Evolutionary conservation across 2,329 filamentous ascomycete species (phyloP), one percentile per base, ranked within the genome.

Genomic region (Stemphylium lycopersici): DNA sequence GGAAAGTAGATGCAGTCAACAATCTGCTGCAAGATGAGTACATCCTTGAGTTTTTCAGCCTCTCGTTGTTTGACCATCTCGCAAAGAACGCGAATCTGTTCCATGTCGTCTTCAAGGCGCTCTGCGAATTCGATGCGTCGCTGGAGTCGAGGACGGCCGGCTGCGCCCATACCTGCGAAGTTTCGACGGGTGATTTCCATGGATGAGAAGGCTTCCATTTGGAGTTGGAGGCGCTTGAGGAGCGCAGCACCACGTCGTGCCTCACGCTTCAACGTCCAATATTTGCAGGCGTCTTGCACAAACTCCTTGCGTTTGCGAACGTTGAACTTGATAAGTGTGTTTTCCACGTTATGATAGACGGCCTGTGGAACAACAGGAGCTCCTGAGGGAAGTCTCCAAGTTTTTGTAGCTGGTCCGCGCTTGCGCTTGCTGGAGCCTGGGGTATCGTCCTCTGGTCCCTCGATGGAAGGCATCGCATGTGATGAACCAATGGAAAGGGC

Each of bases 251-350:
- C 95, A 54, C 95, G 85, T 31, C 95, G 87, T 58, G 93, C 90
- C 75, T 99, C 95, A 51, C 95, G 87, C 78, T 99, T 99, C 59
- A 99, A 77, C 0, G 95, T 98, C 95, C 95, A 99, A 77, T 98
- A 99, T 65, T 91, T 92, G 78, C 93, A 98, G 2, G 90, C 90
- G 74, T 97, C 93, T 52, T 91, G 89, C 2, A 96, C 88, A 73
- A 91, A 99, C 56, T 97, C 93, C 71, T 96, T 96, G 47, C 92
- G 87, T 71, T 95, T 96, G 26, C 89, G 86, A 32, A 90, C 82
- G n/a, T 86, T 85, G 72, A 98, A 98, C 42, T 91, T 87, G 58
- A 88, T 85, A 31, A 99, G 82, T 0, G 93, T 90, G 39, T 86
- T 85, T 65, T 96, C 90, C 18, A 99, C 91, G 24, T 89, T 87